Evolutionary conservation across 257 asterid genomes (phyloP).

Genomic region (Knoxia roxburghii): DNA sequence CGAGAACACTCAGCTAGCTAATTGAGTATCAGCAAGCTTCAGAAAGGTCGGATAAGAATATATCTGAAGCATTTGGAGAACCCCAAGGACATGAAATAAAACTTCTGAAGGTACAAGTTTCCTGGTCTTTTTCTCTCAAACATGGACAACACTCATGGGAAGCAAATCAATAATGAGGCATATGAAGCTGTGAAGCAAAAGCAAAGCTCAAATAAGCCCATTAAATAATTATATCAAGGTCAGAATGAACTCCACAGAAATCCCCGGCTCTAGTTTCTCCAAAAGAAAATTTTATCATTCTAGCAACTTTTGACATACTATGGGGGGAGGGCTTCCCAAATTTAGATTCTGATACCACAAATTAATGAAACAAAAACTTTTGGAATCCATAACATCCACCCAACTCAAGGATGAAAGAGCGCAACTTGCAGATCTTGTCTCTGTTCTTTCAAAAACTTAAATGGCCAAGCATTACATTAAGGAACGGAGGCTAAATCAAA

Average conservation of each 20-base stretch:
- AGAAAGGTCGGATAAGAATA: not conserved
- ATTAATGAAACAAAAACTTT: not conserved
- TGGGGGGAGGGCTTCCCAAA: too few relatives aligned
- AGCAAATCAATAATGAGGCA: not conserved
- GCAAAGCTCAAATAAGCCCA: not conserved
- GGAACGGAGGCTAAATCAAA: not conserved
- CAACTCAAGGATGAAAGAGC: not conserved
- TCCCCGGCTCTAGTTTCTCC: not conserved
- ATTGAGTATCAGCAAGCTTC: not conserved
- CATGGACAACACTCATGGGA: not conserved
- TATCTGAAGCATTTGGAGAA: not conserved
- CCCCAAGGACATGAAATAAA: not conserved
- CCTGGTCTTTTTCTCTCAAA: not conserved
- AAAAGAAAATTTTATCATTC: not conserved
- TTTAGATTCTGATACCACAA: not conserved
- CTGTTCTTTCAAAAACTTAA: constrained; percentile 2
- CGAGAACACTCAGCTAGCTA: not conserved
- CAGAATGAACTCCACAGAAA: too few relatives aligned
- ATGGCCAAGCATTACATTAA: not conserved
- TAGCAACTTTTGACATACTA: not conserved
- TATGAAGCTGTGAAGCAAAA: not conserved
- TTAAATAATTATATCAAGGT: not conserved
- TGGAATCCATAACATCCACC: not conserved
- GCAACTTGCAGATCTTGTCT: not conserved
- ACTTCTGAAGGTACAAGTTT: not conserved